Percentiles rank a stretch among this genome's conserved stretches.
These are phyloP conservation scores for Torulaspora pretoriensis DNA, from an alignment of 1,139 yeast species.

Conservation along the genomic window DNA sequence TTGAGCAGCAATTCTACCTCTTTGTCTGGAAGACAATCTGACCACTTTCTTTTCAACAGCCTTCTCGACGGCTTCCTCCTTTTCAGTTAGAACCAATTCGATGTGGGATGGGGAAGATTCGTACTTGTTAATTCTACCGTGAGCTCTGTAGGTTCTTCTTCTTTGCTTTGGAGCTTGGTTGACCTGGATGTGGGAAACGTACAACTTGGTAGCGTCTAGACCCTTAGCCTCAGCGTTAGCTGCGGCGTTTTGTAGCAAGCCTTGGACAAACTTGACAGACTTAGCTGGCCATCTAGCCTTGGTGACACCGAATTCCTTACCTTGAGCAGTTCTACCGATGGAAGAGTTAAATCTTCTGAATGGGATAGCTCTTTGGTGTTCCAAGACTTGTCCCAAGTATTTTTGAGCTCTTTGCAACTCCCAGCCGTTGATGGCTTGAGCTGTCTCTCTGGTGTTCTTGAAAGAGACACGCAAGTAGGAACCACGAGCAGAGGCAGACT, in stretches of 20 bases:
- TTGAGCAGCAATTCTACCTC: conserved; percentile 86
- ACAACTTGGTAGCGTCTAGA: conserved; percentile 89
- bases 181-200: conserved; percentile 97
- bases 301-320: conserved; percentile 99
- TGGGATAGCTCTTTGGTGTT: conserved; percentile 99
- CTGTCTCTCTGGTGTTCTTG: conserved; percentile 99
- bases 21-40: conserved; percentile 79
- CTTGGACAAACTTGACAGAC: conserved; percentile 94
- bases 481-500: conserved; percentile 99
- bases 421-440: conserved; percentile 98
- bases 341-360: conserved; percentile 97
- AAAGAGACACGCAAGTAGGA: conserved; percentile 98
- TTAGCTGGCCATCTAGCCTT: conserved; percentile 99
- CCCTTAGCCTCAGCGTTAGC: conserved; percentile 99
- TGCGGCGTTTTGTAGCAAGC: conserved; percentile 94
- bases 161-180: conserved; percentile 99
- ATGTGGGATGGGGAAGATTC: conserved; percentile 98
- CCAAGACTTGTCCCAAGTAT: conserved; percentile 94
- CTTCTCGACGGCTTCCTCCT: conserved; percentile 90
- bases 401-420: conserved; percentile 91
- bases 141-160: conserved; percentile 99
- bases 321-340: conserved; percentile 99
- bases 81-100: conserved; percentile 95
- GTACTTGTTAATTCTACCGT: conserved; percentile 99
- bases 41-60: conserved; percentile 80